Evolutionary conservation across 305 asterid genomes (phyloP).

Genomic region (Lippia alba): DNA sequence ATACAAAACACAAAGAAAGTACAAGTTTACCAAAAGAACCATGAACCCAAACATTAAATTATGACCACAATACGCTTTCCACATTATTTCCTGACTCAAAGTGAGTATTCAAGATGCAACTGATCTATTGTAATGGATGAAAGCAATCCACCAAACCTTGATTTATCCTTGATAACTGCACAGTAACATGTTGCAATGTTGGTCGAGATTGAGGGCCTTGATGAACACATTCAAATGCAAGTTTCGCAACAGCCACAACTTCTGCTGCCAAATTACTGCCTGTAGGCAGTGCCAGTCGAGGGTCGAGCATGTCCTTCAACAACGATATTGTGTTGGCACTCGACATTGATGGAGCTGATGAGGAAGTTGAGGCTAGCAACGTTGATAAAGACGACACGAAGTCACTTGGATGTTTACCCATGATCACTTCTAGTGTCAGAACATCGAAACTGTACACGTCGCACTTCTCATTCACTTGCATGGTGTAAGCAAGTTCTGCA

Average conservation of each 20-base stretch:
- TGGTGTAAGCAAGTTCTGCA: constrained; percentile 47
- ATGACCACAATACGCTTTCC: too few species aligned
- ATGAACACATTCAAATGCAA: constrained; percentile 31
- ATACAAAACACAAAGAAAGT: too few species aligned
- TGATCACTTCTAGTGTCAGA: too few species aligned
- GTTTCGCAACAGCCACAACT: constrained; percentile 16
- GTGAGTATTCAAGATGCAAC: neutral
- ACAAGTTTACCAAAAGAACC: too few species aligned
- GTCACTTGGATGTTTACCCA: constrained; percentile 46
- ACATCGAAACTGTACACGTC: too few species aligned
- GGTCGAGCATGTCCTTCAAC: constrained; percentile 37
- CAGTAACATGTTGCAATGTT: constrained; percentile 39
- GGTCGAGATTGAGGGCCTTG: constrained; percentile 38
- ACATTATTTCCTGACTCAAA: too few species aligned
- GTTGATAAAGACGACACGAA: neutral
- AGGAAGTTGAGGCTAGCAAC: neutral
- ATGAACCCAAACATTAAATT: too few species aligned
- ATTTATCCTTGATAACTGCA: constrained; percentile 22
- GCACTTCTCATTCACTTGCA: too few species aligned
- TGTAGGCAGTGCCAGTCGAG: constrained; percentile 28
- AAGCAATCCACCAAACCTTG: neutral
- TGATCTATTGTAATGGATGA: constrained; percentile 14
- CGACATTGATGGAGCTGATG: neutral
- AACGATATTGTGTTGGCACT: neutral
- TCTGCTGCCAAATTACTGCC: constrained; percentile 20